phyloP scores from a whole-genome alignment of 768 basidiomycete genomes.

The Leccinum boreale region DNA sequence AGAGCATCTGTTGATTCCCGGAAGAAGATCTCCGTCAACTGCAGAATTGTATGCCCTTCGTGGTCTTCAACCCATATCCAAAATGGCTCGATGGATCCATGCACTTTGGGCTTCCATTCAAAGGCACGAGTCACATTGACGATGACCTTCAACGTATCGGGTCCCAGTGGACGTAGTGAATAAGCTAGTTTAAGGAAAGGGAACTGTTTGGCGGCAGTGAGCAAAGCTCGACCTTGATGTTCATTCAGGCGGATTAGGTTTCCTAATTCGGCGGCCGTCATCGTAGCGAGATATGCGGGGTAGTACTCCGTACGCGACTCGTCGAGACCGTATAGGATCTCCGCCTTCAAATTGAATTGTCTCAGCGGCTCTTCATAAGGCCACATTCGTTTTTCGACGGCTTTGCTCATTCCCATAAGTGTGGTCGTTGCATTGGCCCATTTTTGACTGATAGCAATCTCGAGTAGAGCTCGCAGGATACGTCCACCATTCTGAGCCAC shows the following conservation, averaged over 20 bases:
- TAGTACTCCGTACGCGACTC: slow-evolving; percentile 80
- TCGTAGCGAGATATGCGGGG: slow-evolving; percentile 64
- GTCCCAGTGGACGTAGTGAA: slow-evolving; percentile 74
- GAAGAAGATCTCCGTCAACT: slow-evolving; percentile 70
- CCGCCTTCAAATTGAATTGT: slow-evolving; percentile 74
- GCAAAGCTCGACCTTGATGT: slow-evolving; percentile 73
- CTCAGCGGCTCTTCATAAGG: slow-evolving; percentile 88
- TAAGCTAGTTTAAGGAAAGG: slow-evolving; percentile 68
- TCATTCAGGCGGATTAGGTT: slow-evolving; percentile 84
- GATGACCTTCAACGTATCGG: slow-evolving; percentile 77
- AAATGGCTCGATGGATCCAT: slow-evolving; percentile 80
- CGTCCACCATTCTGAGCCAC: slow-evolving; percentile 93
- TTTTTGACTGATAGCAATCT: slow-evolving; percentile 89
- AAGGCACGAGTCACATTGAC: slow-evolving; percentile 66
- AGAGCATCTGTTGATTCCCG: slow-evolving; percentile 59
- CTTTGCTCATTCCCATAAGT: slow-evolving; percentile 89
- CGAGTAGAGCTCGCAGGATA: slow-evolving; percentile 90
- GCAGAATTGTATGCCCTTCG: slow-evolving; percentile 76
- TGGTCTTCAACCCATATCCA: slow-evolving; percentile 96
- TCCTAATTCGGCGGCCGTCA: slow-evolving; percentile 69
- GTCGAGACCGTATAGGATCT: slow-evolving; percentile 75
- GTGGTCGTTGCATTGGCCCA: slow-evolving; percentile 82
- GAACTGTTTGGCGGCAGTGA: slow-evolving; percentile 79
- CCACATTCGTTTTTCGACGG: slow-evolving; percentile 90
- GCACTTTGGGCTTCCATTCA: slow-evolving; percentile 74